These are phyloP conservation scores for Hypoxylon lenormandii DNA, from an alignment of 495 filamentous ascomycete genomes.

Conservation along the genomic window DNA sequence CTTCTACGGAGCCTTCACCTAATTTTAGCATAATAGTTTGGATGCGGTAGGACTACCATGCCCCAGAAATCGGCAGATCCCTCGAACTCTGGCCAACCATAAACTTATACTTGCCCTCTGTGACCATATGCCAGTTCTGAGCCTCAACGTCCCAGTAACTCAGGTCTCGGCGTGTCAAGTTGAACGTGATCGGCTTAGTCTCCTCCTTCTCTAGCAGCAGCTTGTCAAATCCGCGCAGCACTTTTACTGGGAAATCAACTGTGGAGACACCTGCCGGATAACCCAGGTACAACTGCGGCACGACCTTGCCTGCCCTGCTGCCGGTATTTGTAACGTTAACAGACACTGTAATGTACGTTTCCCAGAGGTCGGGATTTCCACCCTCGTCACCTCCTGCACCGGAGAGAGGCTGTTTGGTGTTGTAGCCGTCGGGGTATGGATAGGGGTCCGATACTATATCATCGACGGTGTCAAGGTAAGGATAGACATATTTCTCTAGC, in stretches of 20 bases:
- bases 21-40: background rate
- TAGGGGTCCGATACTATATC: conserved; percentile 69
- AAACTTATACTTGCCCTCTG: conserved; percentile 61
- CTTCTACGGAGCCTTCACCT: background rate
- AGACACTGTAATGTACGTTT: conserved; percentile 70
- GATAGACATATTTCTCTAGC: conserved; percentile 86
- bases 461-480: conserved; percentile 75
- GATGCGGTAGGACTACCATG: conserved; percentile 47
- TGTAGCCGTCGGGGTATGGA: conserved; percentile 79
- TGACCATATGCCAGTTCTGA: conserved; percentile 86
- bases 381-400: conserved; percentile 80
- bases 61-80: conserved; percentile 49
- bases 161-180: conserved; percentile 78
- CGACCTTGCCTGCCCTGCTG: conserved; percentile 71
- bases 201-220: conserved; percentile 69
- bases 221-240: conserved; percentile 87
- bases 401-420: conserved; percentile 65
- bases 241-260: conserved; percentile 81
- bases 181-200: conserved; percentile 70
- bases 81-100: conserved; percentile 61
- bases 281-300: conserved; percentile 84
- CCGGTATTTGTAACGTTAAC: conserved; percentile 81
- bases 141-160: conserved; percentile 80
- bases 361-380: conserved; percentile 87
- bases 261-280: conserved; percentile 70